Conservation (phyloP, 495 filamentous ascomycete genomes). For the Penicillium roqueforti region DNA sequence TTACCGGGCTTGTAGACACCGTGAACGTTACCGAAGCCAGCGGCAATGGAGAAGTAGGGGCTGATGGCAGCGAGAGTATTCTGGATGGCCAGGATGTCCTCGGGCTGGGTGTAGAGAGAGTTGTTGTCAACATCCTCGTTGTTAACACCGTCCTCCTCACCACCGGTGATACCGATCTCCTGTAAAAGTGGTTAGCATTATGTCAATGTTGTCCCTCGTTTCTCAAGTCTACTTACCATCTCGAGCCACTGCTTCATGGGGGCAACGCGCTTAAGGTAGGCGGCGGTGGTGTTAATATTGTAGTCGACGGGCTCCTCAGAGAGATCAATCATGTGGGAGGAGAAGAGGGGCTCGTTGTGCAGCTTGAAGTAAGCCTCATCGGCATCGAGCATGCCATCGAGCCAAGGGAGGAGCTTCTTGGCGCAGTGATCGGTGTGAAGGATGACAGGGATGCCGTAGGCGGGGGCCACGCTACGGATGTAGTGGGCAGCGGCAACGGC, state of each 20-base stretch:
- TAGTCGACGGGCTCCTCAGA: constrained; percentile 80
- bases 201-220: neutral
- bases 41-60: constrained; percentile 95
- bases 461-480: constrained; percentile 81
- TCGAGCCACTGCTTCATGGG: constrained; percentile 99
- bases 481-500: constrained; percentile 87
- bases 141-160: constrained; percentile 87
- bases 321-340: constrained; percentile 96
- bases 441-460: constrained; percentile 86
- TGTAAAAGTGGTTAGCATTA: constrained; percentile 24
- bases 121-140: constrained; percentile 81
- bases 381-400: constrained; percentile 90
- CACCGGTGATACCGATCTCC: constrained; percentile 92
- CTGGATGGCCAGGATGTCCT: constrained; percentile 89
- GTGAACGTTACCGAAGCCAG: constrained; percentile 98
- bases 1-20: constrained; percentile 99
- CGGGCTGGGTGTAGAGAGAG: constrained; percentile 94
- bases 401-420: constrained; percentile 91
- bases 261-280: constrained; percentile 84
- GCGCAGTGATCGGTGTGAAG: constrained; percentile 93
- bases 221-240: constrained; percentile 61
- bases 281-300: constrained; percentile 87
- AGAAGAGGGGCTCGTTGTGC: constrained; percentile 90
- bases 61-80: constrained; percentile 74
- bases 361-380: constrained; percentile 92